These are phyloP conservation scores for Zarea fungicola DNA, from an alignment of 2,329 filamentous ascomycete genomes.

Conservation along the genomic window DNA sequence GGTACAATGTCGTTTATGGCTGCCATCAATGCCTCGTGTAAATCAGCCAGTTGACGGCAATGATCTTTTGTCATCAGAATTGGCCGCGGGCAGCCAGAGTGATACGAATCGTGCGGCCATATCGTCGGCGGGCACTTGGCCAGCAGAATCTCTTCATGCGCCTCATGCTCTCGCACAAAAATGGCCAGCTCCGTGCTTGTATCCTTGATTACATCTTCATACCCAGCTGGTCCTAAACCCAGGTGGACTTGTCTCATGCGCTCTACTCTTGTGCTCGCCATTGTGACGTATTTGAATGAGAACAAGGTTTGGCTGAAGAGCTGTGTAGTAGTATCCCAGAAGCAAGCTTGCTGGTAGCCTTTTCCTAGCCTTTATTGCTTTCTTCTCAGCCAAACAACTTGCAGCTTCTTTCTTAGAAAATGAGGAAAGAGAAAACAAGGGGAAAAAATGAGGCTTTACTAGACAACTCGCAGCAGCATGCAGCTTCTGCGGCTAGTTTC, in stretches of 20 bases:
- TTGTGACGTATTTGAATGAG: not conserved
- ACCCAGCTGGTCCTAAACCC: not conserved
- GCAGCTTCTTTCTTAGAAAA: no score
- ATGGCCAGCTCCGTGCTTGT: not conserved
- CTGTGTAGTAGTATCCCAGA: not conserved
- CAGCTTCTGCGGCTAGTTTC: no score
- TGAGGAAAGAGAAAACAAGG: no score
- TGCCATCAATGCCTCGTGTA: constrained; percentile 27
- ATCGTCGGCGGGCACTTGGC: constrained; percentile 20
- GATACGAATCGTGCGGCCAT: constrained; percentile 27
- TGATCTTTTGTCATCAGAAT: constrained; percentile 29
- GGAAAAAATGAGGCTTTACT: no score
- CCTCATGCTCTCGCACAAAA: constrained; percentile 19
- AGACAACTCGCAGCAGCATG: no score
- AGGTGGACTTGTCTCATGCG: constrained; percentile 1
- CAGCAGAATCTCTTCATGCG: constrained; percentile 17
- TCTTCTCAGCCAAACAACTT: no score
- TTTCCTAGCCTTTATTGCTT: no score
- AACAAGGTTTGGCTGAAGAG: no score
- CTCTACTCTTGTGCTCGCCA: not conserved
- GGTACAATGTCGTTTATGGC: constrained; percentile 32
- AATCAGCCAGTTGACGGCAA: constrained; percentile 22
- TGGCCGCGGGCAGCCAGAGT: constrained; percentile 26
- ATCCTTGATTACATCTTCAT: not conserved
- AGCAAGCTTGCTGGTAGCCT: no score